phyloP scores from a whole-genome alignment of 1,139 yeast species.

The Maudiozyma humilis region DNA sequence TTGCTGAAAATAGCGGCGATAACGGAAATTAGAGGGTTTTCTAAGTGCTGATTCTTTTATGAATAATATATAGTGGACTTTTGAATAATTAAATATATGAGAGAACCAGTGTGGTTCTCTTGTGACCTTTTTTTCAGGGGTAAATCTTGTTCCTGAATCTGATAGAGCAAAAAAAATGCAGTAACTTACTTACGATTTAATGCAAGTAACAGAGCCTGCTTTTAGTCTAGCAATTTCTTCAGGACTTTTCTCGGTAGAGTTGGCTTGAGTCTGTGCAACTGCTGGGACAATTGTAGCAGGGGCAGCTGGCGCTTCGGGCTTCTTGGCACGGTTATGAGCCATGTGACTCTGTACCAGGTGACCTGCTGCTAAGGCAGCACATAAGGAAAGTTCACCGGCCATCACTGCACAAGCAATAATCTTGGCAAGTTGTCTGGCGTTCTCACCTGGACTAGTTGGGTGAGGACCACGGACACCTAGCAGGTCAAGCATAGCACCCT shows the following conservation, averaged over 20 bases:
- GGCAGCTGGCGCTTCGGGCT: slow-evolving; percentile 1
- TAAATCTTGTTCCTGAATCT: neutral
- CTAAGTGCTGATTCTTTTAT: neutral
- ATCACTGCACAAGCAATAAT: slow-evolving; percentile 91
- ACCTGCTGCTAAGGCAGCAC: slow-evolving; percentile 96
- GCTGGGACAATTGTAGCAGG: slow-evolving; percentile 1
- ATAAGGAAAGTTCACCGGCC: slow-evolving; percentile 91
- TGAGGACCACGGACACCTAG: slow-evolving; percentile 96
- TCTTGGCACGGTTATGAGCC: slow-evolving; percentile 68
- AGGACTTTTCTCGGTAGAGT: neutral
- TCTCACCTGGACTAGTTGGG: slow-evolving; percentile 86
- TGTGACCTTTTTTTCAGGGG: neutral
- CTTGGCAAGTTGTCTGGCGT: slow-evolving; percentile 91
- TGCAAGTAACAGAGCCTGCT: slow-evolving; percentile 68
- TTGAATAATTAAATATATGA: neutral
- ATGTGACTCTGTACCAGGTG: slow-evolving; percentile 97
- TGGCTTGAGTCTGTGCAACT: neutral
- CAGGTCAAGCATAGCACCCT: slow-evolving; percentile 90
- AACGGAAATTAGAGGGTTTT: too few species aligned
- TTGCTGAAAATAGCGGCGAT: too few species aligned
- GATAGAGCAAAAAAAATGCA: neutral
- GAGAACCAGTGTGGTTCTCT: neutral
- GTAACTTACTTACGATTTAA: slow-evolving; percentile 40
- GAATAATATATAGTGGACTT: neutral
- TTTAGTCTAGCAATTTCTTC: slow-evolving; percentile 47